Evolutionary conservation across 352 stramenopile genomes (phyloP).

Genomic region (Phytophthora europaea): DNA sequence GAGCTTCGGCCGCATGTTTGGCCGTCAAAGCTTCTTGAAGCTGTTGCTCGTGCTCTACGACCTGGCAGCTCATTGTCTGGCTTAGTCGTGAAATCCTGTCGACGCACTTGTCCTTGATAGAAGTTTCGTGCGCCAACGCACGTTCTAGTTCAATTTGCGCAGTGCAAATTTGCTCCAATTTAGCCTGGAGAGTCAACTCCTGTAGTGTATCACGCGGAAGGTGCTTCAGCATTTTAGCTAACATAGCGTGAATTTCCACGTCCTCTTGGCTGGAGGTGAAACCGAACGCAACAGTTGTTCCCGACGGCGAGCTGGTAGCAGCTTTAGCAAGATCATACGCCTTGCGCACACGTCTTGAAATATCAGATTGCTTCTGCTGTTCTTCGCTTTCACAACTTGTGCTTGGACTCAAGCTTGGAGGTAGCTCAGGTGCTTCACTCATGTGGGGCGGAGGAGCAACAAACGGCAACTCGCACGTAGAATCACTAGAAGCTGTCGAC

Average conservation of each 20-base stretch:
- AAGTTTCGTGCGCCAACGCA: constrained; percentile 50
- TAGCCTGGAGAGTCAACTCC: constrained; percentile 52
- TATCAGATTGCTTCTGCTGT: constrained; percentile 32
- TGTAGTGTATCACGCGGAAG: constrained; percentile 23
- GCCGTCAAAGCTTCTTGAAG: constrained; percentile 51
- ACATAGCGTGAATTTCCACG: constrained; percentile 32
- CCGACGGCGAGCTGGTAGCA: constrained; percentile 18
- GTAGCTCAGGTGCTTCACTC: constrained; percentile 11
- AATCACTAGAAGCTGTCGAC: constrained; percentile 49
- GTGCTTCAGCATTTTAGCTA: constrained; percentile 50
- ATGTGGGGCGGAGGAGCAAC: background rate
- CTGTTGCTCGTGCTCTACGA: constrained; percentile 71
- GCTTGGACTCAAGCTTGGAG: constrained; percentile 25
- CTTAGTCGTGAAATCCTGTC: constrained; percentile 76
- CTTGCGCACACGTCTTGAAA: constrained; percentile 57
- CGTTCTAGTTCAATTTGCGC: constrained; percentile 47
- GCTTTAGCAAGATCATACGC: constrained; percentile 68
- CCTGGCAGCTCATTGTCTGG: constrained; percentile 75
- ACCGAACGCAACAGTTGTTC: background rate
- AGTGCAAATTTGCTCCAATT: constrained; percentile 51
- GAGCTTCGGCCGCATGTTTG: constrained; percentile 44
- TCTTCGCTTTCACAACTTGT: constrained; percentile 26
- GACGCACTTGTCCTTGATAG: constrained; percentile 78
- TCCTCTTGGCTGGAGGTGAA: constrained; percentile 18
- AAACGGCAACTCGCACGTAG: constrained; percentile 27